phyloP scores from a whole-genome alignment of 345 rosid genomes.

The Barbarea vulgaris region DNA sequence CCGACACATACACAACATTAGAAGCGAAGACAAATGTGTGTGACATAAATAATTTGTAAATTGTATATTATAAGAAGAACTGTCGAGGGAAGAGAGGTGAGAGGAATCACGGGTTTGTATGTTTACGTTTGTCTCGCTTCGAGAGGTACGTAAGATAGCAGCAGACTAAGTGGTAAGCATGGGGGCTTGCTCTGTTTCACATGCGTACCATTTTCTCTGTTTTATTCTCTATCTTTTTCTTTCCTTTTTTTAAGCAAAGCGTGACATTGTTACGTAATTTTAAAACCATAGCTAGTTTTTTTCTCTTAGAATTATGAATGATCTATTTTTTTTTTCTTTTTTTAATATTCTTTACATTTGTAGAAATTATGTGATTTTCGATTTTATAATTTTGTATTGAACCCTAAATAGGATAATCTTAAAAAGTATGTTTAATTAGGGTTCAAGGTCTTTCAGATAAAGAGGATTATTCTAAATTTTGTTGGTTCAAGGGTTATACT shows the following conservation, averaged over 20 bases:
- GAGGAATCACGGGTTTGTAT: conserved; percentile 39
- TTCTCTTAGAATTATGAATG: background rate
- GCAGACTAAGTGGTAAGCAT: conserved; percentile 31
- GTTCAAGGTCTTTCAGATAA: background rate
- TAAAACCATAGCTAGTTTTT: background rate
- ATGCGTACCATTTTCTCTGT: conserved; percentile 34
- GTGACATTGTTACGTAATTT: background rate
- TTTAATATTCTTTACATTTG: background rate
- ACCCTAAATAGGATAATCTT: background rate
- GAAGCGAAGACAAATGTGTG: conserved; percentile 13
- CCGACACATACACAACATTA: conserved; percentile 14
- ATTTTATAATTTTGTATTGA: background rate
- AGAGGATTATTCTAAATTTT: background rate
- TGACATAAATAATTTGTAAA: background rate
- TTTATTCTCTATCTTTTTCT: conserved; percentile 33
- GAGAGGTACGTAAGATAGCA: conserved; percentile 36
- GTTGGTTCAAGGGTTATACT: background rate
- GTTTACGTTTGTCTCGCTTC: conserved; percentile 34
- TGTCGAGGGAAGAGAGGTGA: conserved; percentile 11
- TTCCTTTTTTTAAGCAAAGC: background rate
- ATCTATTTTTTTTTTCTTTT: no score
- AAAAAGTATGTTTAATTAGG: background rate
- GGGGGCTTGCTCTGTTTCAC: conserved; percentile 23
- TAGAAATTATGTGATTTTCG: background rate
- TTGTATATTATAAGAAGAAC: background rate